A percentile compares a stretch with the other conserved stretches of the same genome.
phyloP scores from a whole-genome alignment of 225 moss, liverwort and hornwort genomes.

The Antitrichia curtipendula region DNA sequence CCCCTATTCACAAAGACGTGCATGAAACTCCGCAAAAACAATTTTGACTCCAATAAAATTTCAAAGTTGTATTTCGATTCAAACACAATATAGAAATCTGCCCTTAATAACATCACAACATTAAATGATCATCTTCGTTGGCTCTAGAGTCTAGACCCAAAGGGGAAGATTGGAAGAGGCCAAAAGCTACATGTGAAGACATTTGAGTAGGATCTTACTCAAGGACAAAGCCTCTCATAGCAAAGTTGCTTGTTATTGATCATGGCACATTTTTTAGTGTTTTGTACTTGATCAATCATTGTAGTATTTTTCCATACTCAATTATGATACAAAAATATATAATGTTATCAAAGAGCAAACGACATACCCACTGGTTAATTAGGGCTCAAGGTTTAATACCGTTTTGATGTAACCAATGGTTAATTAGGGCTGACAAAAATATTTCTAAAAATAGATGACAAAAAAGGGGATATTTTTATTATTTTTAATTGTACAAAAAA shows the following conservation, averaged over 20 bases:
- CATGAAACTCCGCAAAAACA: background rate
- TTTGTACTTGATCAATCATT: background rate
- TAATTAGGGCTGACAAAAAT: too few relatives aligned
- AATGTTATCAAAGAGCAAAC: too few relatives aligned
- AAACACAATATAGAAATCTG: too few relatives aligned
- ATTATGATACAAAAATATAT: too few relatives aligned
- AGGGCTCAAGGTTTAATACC: too few relatives aligned
- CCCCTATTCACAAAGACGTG: too few relatives aligned
- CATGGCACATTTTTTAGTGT: background rate
- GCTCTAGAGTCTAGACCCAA: background rate
- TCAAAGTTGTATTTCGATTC: background rate
- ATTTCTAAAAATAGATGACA: too few relatives aligned
- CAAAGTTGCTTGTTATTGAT: background rate
- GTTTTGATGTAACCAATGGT: rapidly evolving
- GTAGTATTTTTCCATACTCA: background rate
- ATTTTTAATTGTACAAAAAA: too few relatives aligned
- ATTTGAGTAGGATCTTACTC: too few relatives aligned
- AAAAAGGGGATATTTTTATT: too few relatives aligned
- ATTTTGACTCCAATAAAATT: background rate
- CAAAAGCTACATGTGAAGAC: background rate
- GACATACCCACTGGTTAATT: too few relatives aligned
- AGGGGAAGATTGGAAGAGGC: background rate
- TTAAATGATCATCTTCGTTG: background rate
- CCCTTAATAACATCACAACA: background rate
- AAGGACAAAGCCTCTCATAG: background rate